phyloP scores from a whole-genome alignment of 495 filamentous ascomycete genomes.

The Neurospora sp. region DNA sequence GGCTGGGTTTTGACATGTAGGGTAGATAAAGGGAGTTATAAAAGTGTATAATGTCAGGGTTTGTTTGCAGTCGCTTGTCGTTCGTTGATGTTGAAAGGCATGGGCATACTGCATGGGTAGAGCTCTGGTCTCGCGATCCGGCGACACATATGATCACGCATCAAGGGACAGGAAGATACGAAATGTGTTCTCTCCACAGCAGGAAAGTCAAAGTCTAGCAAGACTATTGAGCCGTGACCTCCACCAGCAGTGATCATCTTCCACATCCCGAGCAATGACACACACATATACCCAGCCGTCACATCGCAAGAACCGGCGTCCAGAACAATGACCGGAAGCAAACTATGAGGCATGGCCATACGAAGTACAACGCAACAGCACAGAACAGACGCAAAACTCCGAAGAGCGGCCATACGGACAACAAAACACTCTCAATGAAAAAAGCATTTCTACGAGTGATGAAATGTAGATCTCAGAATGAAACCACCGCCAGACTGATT shows the following conservation, averaged over 20 bases:
- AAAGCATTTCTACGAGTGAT: background rate
- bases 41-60: background rate
- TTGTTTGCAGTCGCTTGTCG: background rate
- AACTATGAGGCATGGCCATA: background rate
- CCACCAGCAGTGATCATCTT: background rate
- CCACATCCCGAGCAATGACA: background rate
- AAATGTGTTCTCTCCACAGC: background rate
- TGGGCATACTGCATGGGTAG: background rate
- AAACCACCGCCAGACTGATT: slow-evolving; percentile 45
- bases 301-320: background rate
- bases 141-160: background rate
- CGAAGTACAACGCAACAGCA: too few species aligned
- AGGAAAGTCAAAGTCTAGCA: background rate
- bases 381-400: background rate
- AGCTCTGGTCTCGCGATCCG: background rate
- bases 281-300: background rate
- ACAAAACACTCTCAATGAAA: background rate
- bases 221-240: background rate
- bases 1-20: background rate
- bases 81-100: background rate
- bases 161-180: background rate
- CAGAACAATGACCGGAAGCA: background rate
- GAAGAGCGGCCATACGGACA: background rate
- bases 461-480: slow-evolving; percentile 49
- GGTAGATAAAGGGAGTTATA: background rate